phyloP scores from a whole-genome alignment of 2,329 filamentous ascomycete species.

The Fonsecaea monophora region DNA sequence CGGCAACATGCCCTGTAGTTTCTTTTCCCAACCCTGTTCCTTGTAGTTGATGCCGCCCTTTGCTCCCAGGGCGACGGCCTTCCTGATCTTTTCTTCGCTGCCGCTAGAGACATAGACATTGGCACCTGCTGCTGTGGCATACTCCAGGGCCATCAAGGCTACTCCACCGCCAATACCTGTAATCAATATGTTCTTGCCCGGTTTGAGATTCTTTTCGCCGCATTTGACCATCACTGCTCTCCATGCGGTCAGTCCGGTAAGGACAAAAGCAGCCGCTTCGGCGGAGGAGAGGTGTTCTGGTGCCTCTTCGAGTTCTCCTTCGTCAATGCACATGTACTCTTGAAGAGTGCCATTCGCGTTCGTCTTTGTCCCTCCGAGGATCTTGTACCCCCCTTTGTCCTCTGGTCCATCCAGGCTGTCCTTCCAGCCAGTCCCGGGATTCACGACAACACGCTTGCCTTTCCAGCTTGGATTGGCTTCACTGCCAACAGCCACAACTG shows the following conservation, averaged over 20 bases:
- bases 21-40: conserved; percentile 79
- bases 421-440: conserved; percentile 79
- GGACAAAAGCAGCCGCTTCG: conserved; percentile 82
- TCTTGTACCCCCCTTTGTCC: conserved; percentile 61
- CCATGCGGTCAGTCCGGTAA: conserved; percentile 89
- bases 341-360: conserved; percentile 73
- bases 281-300: conserved; percentile 73
- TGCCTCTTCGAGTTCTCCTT: conserved; percentile 75
- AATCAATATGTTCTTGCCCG: conserved; percentile 77
- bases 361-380: conserved; percentile 72
- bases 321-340: conserved; percentile 73
- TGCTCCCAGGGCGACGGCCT: conserved; percentile 74
- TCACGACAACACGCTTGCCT: conserved; percentile 75
- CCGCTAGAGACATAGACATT: conserved; percentile 84
- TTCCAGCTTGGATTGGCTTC: conserved; percentile 63
- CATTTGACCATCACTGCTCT: conserved; percentile 82
- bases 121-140: conserved; percentile 75
- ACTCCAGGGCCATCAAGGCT: conserved; percentile 79
- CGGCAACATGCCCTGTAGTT: conserved; percentile 65
- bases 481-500: conserved; percentile 70
- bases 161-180: conserved; percentile 95
- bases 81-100: conserved; percentile 74
- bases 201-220: conserved; percentile 46
- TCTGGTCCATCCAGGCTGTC: conserved; percentile 76
- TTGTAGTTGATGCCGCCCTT: conserved; percentile 83